A percentile compares a stretch with the other conserved stretches of the same genome.
Conservation (phyloP, 306 rosid species). For the Lithocarpus polystachyus region DNA sequence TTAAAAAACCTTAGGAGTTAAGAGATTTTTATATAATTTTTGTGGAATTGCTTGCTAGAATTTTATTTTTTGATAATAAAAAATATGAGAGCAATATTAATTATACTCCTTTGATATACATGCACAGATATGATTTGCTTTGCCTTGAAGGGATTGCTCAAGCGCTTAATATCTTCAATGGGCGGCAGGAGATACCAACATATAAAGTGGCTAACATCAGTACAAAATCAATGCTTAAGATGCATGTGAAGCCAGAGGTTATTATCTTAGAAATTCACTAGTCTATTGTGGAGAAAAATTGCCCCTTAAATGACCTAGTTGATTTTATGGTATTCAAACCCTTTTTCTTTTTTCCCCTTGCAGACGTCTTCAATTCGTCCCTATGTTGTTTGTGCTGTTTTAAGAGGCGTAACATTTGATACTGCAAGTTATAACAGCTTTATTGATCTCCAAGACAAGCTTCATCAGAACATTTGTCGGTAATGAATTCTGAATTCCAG, state of each 20-base stretch:
- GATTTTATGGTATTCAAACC: constrained; percentile 16
- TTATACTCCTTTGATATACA: constrained; percentile 21
- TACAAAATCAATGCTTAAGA: constrained; percentile 58
- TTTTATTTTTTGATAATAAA: neutral
- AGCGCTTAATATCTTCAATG: constrained; percentile 66
- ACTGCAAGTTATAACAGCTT: constrained; percentile 83
- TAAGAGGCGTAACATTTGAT: constrained; percentile 73
- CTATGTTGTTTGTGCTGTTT: constrained; percentile 73
- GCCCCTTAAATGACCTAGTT: neutral
- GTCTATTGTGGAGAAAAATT: neutral
- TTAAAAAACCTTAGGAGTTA: neutral
- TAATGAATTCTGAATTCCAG: constrained; percentile 32
- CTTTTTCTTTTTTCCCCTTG: constrained; percentile 11
- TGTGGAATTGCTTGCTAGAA: neutral
- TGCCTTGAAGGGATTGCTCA: constrained; percentile 95
- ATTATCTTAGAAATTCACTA: neutral
- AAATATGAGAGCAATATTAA: neutral
- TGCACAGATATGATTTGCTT: constrained; percentile 77
- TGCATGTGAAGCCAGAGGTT: constrained; percentile 95
- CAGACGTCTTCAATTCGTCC: constrained; percentile 82
- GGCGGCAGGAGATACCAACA: constrained; percentile 51
- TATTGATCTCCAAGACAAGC: constrained; percentile 95
- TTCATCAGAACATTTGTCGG: constrained; percentile 95
- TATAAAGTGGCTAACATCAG: constrained; percentile 57
- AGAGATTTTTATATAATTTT: neutral